Evolutionary conservation across 192 early-diverging fungal genomes (phyloP).

Genomic region (Backusella macrospora): DNA sequence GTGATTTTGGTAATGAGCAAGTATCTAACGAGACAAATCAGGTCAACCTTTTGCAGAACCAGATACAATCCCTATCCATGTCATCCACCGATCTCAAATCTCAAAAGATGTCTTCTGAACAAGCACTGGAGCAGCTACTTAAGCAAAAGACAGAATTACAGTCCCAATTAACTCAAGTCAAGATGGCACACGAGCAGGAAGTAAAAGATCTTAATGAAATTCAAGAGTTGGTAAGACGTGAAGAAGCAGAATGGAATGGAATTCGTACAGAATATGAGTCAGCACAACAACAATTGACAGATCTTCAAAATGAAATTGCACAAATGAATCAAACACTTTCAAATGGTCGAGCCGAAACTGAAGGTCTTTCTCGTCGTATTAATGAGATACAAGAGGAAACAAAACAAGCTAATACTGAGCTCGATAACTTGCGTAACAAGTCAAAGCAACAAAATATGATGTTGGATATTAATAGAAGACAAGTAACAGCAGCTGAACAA

Average conservation of each 20-base stretch:
- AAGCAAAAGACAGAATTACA: constrained; percentile 67
- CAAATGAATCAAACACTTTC: constrained; percentile 48
- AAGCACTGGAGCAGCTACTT: constrained; percentile 57
- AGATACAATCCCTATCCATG: constrained; percentile 55
- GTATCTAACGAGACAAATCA: constrained; percentile 64
- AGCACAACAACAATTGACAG: constrained; percentile 50
- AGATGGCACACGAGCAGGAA: constrained; percentile 65
- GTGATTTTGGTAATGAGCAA: constrained; percentile 50
- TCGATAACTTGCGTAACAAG: constrained; percentile 61
- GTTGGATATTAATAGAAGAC: constrained; percentile 67
- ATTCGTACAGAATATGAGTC: constrained; percentile 51
- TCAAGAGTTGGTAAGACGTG: constrained; percentile 45
- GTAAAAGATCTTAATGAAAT: constrained; percentile 56
- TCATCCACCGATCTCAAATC: constrained; percentile 56
- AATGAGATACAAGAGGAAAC: constrained; percentile 61
- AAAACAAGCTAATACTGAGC: constrained; percentile 46
- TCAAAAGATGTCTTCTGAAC: constrained; percentile 58
- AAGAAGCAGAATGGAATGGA: constrained; percentile 51
- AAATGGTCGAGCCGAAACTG: constrained; percentile 51
- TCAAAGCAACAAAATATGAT: constrained; percentile 61
- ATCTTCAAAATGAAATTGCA: constrained; percentile 51
- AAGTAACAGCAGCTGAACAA: constrained; percentile 58
- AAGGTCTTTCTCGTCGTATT: constrained; percentile 49
- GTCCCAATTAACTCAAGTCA: constrained; percentile 56
- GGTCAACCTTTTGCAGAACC: constrained; percentile 59